Evolutionary conservation across 805 yeast genomes (phyloP).

Genomic region (Lipomyces mesembrius): DNA sequence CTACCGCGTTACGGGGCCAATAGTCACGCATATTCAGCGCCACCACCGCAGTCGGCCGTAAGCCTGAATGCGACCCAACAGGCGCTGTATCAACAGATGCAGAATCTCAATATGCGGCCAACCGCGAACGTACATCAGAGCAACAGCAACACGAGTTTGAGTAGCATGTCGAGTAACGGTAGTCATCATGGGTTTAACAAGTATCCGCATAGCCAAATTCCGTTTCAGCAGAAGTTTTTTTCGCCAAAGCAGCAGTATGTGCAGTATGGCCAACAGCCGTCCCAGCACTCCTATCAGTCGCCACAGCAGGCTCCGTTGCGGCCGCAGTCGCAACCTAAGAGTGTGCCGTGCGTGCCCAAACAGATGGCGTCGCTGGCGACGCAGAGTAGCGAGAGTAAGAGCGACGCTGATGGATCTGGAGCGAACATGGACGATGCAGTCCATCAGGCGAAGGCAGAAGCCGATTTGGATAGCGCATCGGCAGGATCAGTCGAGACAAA

Average conservation of each 20-base stretch:
- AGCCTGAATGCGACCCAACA: neutral
- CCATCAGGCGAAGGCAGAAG: neutral
- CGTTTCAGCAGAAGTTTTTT: neutral
- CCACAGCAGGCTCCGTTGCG: neutral
- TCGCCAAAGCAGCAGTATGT: slow-evolving; percentile 2
- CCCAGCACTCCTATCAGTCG: neutral
- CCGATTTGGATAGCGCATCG: neutral
- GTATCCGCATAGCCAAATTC: neutral
- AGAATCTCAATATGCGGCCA: neutral
- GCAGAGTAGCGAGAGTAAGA: neutral
- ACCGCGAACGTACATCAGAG: slow-evolving; percentile 10
- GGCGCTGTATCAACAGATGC: slow-evolving; percentile 5
- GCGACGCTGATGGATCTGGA: neutral
- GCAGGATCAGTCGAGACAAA: neutral
- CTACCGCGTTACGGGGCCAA: neutral
- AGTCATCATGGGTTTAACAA: neutral
- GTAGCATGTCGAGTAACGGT: slow-evolving; percentile 2
- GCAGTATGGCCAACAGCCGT: neutral
- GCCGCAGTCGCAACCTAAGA: neutral
- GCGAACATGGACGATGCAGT: neutral
- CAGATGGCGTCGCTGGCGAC: neutral
- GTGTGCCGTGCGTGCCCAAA: neutral
- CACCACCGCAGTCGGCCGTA: neutral
- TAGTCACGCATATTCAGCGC: neutral
- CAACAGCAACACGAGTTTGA: slow-evolving; percentile 36